Evolutionary conservation across 1,284 basidiomycete species (phyloP).

Genomic region (Malassezia globosa): DNA sequence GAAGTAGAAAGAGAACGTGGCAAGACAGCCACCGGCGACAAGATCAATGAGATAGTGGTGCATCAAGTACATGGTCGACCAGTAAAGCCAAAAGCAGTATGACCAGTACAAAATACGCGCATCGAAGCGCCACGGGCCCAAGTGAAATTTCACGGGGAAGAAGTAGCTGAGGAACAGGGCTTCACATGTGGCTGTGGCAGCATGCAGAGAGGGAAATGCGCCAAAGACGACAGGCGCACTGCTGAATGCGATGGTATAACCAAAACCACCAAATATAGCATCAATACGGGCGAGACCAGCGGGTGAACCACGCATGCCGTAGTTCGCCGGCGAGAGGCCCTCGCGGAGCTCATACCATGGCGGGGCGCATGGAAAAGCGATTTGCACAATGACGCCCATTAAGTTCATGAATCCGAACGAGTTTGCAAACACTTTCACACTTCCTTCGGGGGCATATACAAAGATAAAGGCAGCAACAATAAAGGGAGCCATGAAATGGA

Average conservation of each 20-base stretch:
- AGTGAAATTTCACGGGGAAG: slow-evolving; percentile 56
- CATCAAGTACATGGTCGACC: slow-evolving; percentile 72
- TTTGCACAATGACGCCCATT: slow-evolving; percentile 74
- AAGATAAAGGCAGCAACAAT: slow-evolving; percentile 57
- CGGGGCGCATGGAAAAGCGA: slow-evolving; percentile 80
- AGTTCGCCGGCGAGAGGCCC: slow-evolving; percentile 86
- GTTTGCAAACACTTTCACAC: slow-evolving; percentile 72
- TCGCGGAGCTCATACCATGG: slow-evolving; percentile 96
- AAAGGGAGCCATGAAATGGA: slow-evolving; percentile 71
- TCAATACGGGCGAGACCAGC: slow-evolving; percentile 89
- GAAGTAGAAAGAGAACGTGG: slow-evolving; percentile 71
- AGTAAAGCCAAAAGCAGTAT: slow-evolving; percentile 81
- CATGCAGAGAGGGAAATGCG: slow-evolving; percentile 87
- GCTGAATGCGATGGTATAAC: slow-evolving; percentile 74
- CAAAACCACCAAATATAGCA: slow-evolving; percentile 64
- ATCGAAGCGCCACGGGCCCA: slow-evolving; percentile 28
- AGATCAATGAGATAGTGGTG: slow-evolving; percentile 87
- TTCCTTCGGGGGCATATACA: slow-evolving; percentile 66
- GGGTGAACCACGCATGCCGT: slow-evolving; percentile 74
- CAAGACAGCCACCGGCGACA: slow-evolving; percentile 80
- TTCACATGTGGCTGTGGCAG: slow-evolving; percentile 79
- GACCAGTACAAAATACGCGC: slow-evolving; percentile 60
- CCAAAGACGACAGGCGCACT: slow-evolving; percentile 89
- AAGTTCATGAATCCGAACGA: slow-evolving; percentile 92
- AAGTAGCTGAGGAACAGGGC: slow-evolving; percentile 90